These are phyloP conservation scores for Pholiota adiposa DNA, from an alignment of 1,284 basidiomycete species.

Conservation along the genomic window DNA sequence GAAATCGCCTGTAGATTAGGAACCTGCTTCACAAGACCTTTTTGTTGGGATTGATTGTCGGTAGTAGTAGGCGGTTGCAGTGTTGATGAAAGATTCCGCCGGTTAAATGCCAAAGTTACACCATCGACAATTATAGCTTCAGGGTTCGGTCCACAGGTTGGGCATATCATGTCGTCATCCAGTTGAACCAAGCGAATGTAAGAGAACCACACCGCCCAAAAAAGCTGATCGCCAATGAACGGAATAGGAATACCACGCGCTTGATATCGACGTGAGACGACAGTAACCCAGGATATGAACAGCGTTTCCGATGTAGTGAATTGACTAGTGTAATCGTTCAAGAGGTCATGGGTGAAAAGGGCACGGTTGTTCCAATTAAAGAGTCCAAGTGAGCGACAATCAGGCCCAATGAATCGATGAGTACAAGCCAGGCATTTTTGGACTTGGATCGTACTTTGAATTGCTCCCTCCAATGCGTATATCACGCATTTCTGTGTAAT, in stretches of 20 bases:
- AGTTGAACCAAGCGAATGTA: constrained; percentile 25
- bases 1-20: not conserved
- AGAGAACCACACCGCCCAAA: constrained; percentile 28
- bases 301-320: constrained; percentile 33
- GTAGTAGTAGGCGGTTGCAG: constrained; percentile 5
- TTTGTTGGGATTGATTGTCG: not conserved
- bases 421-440: constrained; percentile 16
- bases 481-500: constrained; percentile 8
- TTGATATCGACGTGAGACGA: constrained; percentile 19
- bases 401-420: constrained; percentile 30
- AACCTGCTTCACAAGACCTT: not conserved
- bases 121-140: constrained; percentile 30
- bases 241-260: constrained; percentile 3
- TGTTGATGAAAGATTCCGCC: constrained; percentile 24
- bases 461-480: constrained; percentile 15
- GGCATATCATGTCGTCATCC: constrained; percentile 25
- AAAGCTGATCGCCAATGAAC: constrained; percentile 22
- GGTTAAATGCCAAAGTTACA: constrained; percentile 25
- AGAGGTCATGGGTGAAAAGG: constrained; percentile 31
- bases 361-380: constrained; percentile 37
- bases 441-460: constrained; percentile 5
- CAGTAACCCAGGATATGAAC: constrained; percentile 29
- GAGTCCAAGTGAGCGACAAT: constrained; percentile 28
- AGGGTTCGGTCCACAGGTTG: constrained; percentile 24
- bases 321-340: constrained; percentile 34